Percentiles rank a stretch among this genome's conserved stretches.
These are phyloP conservation scores for Blastocystis sp. DNA, from an alignment of 352 stramenopile species.

Conservation along the genomic window DNA sequence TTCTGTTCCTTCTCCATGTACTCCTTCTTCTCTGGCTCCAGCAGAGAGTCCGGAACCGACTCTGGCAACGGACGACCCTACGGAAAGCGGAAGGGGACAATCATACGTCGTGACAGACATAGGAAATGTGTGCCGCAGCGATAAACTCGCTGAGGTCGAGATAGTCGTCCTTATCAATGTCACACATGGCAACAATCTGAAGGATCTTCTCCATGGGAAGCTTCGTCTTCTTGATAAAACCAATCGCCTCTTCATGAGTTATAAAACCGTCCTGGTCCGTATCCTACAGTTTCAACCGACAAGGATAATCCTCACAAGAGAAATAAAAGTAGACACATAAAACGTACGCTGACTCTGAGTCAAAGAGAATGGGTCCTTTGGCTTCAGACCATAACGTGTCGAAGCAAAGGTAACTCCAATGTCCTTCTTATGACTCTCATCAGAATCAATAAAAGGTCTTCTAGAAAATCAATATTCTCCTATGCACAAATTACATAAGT, in stretches of 20 bases:
- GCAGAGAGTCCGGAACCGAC: background rate
- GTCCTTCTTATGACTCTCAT: background rate
- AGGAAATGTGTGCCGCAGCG: slow-evolving; percentile 1
- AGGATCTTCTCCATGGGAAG: background rate
- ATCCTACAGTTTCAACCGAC: slow-evolving; percentile 4
- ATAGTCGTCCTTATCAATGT: slow-evolving; percentile 33
- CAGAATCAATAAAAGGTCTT: background rate
- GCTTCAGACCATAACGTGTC: background rate
- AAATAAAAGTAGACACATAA: slow-evolving; percentile 8
- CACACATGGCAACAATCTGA: slow-evolving; percentile 23
- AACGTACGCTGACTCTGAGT: background rate
- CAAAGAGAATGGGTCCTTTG: background rate
- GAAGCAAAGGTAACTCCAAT: background rate
- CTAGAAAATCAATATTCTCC: background rate
- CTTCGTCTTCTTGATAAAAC: background rate
- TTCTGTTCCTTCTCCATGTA: background rate
- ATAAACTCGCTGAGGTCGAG: slow-evolving; percentile 20
- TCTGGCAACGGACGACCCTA: slow-evolving; percentile 16
- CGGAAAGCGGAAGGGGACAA: background rate
- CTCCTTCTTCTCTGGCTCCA: background rate
- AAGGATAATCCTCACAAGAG: background rate
- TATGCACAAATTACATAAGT: background rate
- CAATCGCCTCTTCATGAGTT: background rate
- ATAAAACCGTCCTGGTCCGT: slow-evolving; percentile 34
- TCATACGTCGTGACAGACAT: background rate